A percentile compares a stretch with the other conserved stretches of the same genome.
phyloP scores from a whole-genome alignment of 495 filamentous ascomycete species.

The Aspergillus bridgeri region DNA sequence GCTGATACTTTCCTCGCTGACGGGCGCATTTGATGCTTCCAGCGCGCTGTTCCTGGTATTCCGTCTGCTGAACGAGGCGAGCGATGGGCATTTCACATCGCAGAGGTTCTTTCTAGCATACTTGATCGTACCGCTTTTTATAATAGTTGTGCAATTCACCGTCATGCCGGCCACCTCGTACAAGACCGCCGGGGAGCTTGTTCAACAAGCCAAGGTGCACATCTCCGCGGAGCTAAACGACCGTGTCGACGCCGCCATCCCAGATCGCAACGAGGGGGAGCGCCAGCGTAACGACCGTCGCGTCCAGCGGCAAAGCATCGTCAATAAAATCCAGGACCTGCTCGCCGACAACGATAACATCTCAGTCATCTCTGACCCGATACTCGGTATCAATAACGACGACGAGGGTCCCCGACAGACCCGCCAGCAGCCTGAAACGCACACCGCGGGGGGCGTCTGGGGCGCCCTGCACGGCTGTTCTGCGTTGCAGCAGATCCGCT shows the following conservation, averaged over 20 bases:
- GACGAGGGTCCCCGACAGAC: constrained; percentile 1
- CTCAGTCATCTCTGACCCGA: constrained; percentile 8
- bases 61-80: constrained; percentile 66
- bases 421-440: constrained; percentile 1
- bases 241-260: constrained; percentile 52
- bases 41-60: constrained; percentile 88
- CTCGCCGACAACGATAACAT: constrained; percentile 52
- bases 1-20: constrained; percentile 78
- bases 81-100: constrained; percentile 56
- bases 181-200: constrained; percentile 82
- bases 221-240: constrained; percentile 49
- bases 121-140: constrained; percentile 68
- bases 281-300: constrained; percentile 61
- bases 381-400: constrained; percentile 7
- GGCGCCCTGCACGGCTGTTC: constrained; percentile 78
- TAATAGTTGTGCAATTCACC: constrained; percentile 64
- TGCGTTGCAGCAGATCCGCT: constrained; percentile 69
- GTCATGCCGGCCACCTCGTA: constrained; percentile 80
- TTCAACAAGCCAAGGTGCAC: constrained; percentile 63
- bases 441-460: constrained; percentile 67
- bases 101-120: constrained; percentile 74
- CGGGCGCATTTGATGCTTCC: constrained; percentile 85
- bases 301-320: constrained; percentile 61
- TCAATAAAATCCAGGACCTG: constrained; percentile 70
- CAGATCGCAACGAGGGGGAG: constrained; percentile 48